Conservation (phyloP, 176 grass and related monocot genomes). For the Hordeum marinum region DNA sequence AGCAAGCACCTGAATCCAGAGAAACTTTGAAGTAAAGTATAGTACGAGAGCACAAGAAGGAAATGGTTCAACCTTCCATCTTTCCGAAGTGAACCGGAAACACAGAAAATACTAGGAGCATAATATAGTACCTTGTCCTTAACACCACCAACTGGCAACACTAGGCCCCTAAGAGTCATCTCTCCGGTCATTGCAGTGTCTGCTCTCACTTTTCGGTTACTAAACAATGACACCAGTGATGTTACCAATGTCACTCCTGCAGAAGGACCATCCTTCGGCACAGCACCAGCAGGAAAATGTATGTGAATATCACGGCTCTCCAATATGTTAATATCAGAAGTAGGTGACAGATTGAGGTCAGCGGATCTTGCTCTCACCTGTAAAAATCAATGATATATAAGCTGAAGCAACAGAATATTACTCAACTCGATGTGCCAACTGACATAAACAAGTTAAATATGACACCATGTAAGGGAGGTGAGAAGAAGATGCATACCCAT, state of each 20-base stretch:
- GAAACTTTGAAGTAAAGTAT: not conserved
- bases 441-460: not conserved
- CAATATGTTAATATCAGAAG: slow-evolving; percentile 65
- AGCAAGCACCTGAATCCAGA: slow-evolving; percentile 66
- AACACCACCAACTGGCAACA: slow-evolving; percentile 91
- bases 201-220: slow-evolving; percentile 75
- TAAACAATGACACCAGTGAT: slow-evolving; percentile 86
- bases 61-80: not conserved
- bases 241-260: slow-evolving; percentile 95
- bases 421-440: not conserved
- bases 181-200: slow-evolving; percentile 99
- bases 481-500: slow-evolving; percentile 60
- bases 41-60: not conserved
- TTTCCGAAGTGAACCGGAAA: slow-evolving; percentile 4
- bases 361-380: slow-evolving; percentile 89
- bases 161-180: slow-evolving; percentile 94
- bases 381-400: slow-evolving; percentile 20
- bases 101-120: not conserved
- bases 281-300: slow-evolving; percentile 98
- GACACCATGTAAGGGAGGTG: slow-evolving; percentile 2
- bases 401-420: not conserved
- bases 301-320: slow-evolving; percentile 92
- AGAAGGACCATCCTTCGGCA: slow-evolving; percentile 98
- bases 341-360: slow-evolving; percentile 75
- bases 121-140: slow-evolving; percentile 83